These are phyloP conservation scores for Hymenoscyphus salicellus DNA, from an alignment of 2,329 filamentous ascomycete genomes.

Conservation along the genomic window DNA sequence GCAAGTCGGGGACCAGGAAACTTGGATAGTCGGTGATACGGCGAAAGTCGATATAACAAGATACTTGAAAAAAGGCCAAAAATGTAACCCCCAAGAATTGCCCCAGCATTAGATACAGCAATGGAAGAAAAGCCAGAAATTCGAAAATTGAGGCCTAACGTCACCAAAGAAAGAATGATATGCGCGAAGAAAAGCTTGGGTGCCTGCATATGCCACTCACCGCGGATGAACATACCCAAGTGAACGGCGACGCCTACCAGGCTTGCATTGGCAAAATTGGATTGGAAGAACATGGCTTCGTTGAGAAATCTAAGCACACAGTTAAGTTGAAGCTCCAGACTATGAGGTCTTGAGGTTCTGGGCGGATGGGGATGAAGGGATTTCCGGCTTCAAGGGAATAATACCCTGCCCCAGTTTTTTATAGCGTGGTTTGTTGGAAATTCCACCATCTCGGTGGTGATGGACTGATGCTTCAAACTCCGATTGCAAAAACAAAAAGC, in stretches of 20 bases:
- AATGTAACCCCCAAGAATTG: not conserved
- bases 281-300: not conserved
- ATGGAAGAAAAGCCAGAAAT: not conserved
- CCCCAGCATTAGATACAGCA: not conserved
- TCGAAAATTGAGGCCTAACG: not conserved
- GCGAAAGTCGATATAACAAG: conserved; percentile 6
- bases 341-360: not conserved
- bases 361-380: not conserved
- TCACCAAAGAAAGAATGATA: not conserved
- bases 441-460: not conserved
- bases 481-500: not conserved
- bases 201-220: conserved; percentile 5
- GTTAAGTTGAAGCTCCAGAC: not conserved
- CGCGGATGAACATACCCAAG: conserved; percentile 6
- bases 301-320: not conserved
- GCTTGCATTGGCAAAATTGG: not conserved
- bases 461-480: not conserved
- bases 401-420: not conserved
- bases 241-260: conserved; percentile 3
- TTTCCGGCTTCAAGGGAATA: not conserved
- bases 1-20: conserved; percentile 12
- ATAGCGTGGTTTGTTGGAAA: not conserved
- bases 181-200: not conserved
- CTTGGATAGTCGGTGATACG: conserved; percentile 11
- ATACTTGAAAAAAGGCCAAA: conserved; percentile 10